These are phyloP conservation scores for Dendrostoma leiphaemia DNA, from an alignment of 2,329 filamentous ascomycete genomes.

Conservation along the genomic window DNA sequence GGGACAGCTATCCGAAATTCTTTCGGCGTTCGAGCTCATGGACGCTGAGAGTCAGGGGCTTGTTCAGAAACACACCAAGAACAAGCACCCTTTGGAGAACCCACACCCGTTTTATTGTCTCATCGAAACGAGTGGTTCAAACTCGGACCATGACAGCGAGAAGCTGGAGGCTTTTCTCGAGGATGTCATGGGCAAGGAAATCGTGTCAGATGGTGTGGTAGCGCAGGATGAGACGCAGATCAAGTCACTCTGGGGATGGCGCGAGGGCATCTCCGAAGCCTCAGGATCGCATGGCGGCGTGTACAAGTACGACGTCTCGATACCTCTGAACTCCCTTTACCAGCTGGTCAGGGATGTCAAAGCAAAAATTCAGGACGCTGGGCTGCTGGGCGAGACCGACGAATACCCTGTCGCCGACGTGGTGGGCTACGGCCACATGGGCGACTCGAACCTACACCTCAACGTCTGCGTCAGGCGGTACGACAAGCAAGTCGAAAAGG, in stretches of 20 bases:
- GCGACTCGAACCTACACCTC: conserved; percentile 90
- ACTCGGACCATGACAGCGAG: conserved; percentile 86
- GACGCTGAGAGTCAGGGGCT: conserved; percentile 79
- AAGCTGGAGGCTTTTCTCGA: conserved; percentile 92
- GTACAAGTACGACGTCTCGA: conserved; percentile 98
- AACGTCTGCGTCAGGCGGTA: conserved; percentile 83
- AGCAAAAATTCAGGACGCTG: conserved; percentile 67
- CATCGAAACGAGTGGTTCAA: conserved; percentile 93
- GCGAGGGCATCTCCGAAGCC: conserved; percentile 89
- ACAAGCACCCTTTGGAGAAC: conserved; percentile 76
- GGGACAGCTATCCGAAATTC: conserved; percentile 84
- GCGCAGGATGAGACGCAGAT: conserved; percentile 93
- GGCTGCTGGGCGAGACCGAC: conserved; percentile 73
- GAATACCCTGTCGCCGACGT: conserved; percentile 80
- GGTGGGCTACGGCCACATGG: conserved; percentile 98
- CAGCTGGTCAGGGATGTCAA: conserved; percentile 82
- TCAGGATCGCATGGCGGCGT: conserved; percentile 89
- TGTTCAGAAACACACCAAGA: conserved; percentile 71
- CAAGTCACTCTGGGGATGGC: conserved; percentile 82
- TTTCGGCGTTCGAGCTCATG: conserved; percentile 98
- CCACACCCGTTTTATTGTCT: conserved; percentile 94
- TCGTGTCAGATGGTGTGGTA: conserved; percentile 85
- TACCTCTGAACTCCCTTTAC: conserved; percentile 86
- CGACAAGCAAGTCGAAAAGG: conserved; percentile 81
- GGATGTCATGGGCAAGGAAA: conserved; percentile 82